Evolutionary conservation across 768 basidiomycete species (phyloP).

Genomic region (Paxillus ammoniavirescens): DNA sequence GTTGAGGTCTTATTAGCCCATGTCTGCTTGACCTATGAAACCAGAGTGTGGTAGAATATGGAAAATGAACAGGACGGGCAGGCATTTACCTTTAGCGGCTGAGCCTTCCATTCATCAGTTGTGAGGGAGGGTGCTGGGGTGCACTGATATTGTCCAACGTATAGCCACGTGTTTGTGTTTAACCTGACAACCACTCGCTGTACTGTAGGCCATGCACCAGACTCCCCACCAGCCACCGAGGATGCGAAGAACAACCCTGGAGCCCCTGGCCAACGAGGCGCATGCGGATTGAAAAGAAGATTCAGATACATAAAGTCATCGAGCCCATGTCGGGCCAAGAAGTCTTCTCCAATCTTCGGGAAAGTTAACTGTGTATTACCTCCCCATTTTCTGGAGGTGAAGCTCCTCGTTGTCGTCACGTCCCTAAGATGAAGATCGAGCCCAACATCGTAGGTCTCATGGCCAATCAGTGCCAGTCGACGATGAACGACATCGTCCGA

Average conservation of each 20-base stretch:
- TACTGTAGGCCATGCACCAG: neutral
- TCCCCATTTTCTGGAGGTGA: conserved; percentile 19
- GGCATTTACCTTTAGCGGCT: conserved; percentile 7
- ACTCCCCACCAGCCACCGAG: neutral
- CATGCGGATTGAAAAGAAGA: conserved; percentile 17
- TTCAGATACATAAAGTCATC: conserved; percentile 19
- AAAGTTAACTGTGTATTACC: conserved; percentile 15
- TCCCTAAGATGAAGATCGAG: conserved; percentile 15
- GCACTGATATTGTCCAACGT: conserved; percentile 19
- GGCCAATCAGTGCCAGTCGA: conserved; percentile 1
- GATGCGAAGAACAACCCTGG: conserved; percentile 18
- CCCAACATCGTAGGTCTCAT: conserved; percentile 5
- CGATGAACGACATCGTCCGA: conserved; percentile 19
- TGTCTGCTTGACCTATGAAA: conserved; percentile 16
- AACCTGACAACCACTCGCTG: conserved; percentile 13
- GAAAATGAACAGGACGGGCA: neutral
- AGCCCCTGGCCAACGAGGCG: conserved; percentile 13
- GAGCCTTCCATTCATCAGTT: conserved; percentile 16
- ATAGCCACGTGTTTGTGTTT: conserved; percentile 13
- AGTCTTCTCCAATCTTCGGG: conserved; percentile 8
- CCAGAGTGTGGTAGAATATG: neutral
- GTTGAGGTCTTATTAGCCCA: conserved; percentile 17
- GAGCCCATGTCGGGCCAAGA: conserved; percentile 15
- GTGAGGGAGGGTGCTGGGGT: conserved; percentile 8
- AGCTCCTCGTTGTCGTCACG: conserved; percentile 13